Evolutionary conservation across 306 rosid genomes (phyloP).

Genomic region (Lablab purpureus): DNA sequence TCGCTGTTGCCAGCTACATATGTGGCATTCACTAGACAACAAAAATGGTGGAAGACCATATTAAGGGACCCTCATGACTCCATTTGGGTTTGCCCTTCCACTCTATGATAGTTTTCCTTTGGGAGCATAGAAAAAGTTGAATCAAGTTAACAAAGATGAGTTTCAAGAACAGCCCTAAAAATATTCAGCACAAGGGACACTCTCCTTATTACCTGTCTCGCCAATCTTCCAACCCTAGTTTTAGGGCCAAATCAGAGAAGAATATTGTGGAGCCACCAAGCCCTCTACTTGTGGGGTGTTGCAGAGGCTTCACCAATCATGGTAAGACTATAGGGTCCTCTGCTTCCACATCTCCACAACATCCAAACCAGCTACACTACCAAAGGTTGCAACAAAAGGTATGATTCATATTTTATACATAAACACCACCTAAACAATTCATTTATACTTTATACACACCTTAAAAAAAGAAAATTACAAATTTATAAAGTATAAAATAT

Average conservation of each 20-base stretch:
- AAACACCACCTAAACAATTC: too few relatives aligned
- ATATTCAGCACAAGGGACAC: not conserved
- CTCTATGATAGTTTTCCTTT: not conserved
- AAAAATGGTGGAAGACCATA: conserved; percentile 25
- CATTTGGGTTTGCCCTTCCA: conserved; percentile 17
- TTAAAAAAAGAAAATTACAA: too few relatives aligned
- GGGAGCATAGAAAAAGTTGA: not conserved
- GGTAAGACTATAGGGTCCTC: conserved; percentile 44
- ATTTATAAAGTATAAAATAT: too few relatives aligned
- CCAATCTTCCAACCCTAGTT: conserved; percentile 25
- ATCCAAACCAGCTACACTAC: conserved; percentile 14
- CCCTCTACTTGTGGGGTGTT: conserved; percentile 47
- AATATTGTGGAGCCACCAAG: conserved; percentile 19
- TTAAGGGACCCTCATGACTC: conserved; percentile 6
- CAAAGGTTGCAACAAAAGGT: conserved; percentile 53
- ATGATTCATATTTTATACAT: not conserved
- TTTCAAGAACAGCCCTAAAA: conserved; percentile 26
- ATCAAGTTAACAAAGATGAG: not conserved
- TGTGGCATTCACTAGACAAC: conserved; percentile 10
- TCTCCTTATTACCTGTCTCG: conserved; percentile 5
- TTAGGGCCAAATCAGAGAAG: not conserved
- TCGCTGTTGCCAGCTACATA: conserved; percentile 37
- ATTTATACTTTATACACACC: too few relatives aligned
- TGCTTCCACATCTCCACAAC: conserved; percentile 37
- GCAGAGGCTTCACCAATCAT: conserved; percentile 46